phyloP scores from a whole-genome alignment of 352 stramenopile species.

The Pythium rhizo-oryzae region DNA sequence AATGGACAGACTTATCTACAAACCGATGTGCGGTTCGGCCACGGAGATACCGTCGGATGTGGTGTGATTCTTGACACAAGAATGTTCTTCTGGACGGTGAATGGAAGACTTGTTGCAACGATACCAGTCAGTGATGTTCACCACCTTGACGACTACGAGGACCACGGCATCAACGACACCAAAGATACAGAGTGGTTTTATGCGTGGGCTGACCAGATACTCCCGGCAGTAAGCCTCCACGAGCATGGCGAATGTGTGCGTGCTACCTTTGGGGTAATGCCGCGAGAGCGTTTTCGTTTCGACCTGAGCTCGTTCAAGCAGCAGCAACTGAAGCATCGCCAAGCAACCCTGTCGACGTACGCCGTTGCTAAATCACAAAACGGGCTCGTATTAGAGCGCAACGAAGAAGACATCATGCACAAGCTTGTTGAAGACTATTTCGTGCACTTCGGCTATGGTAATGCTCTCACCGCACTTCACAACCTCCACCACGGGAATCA shows the following conservation, averaged over 20 bases:
- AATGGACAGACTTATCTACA: constrained; percentile 50
- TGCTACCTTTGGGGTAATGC: constrained; percentile 21
- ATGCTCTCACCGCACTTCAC: constrained; percentile 10
- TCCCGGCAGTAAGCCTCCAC: constrained; percentile 52
- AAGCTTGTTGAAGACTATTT: constrained; percentile 29
- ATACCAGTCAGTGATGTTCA: constrained; percentile 51
- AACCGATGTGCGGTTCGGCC: constrained; percentile 48
- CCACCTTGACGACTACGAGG: constrained; percentile 40
- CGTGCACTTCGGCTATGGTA: constrained; percentile 25
- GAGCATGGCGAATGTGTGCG: constrained; percentile 47
- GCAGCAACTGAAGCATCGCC: constrained; percentile 49
- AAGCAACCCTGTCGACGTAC: constrained; percentile 34
- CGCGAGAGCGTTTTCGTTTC: constrained; percentile 42
- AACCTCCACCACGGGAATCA: constrained; percentile 9
- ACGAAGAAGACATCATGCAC: constrained; percentile 26
- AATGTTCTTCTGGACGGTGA: constrained; percentile 78
- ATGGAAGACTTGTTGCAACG: constrained; percentile 52
- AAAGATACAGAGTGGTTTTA: constrained; percentile 16
- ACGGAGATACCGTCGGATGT: constrained; percentile 61
- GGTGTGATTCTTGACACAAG: constrained; percentile 58
- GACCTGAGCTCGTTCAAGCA: constrained; percentile 48
- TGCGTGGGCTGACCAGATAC: constrained; percentile 33
- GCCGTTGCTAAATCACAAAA: neutral
- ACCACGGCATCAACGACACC: neutral
- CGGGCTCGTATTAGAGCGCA: neutral